These are phyloP conservation scores for Dactylellina leptospora DNA, from an alignment of 2,329 filamentous ascomycete species.

Conservation along the genomic window DNA sequence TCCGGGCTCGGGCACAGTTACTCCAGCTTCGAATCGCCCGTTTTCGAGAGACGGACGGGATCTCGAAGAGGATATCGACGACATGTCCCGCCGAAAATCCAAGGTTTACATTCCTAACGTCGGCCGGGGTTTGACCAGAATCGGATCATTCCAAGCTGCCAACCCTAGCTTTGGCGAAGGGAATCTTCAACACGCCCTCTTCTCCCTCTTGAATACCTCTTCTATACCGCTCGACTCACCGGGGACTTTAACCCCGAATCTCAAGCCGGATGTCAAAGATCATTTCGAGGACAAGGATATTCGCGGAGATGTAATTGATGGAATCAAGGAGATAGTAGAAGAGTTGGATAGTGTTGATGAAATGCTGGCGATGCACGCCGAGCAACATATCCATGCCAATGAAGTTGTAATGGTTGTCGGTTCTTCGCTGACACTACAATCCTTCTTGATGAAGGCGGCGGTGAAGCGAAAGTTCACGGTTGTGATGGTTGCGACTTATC, in stretches of 20 bases:
- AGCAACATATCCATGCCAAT: slow-evolving; percentile 91
- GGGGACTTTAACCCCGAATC: slow-evolving; percentile 37
- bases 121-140: slow-evolving; percentile 19
- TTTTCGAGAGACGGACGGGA: slow-evolving; percentile 33
- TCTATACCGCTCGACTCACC: slow-evolving; percentile 52
- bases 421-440: slow-evolving; percentile 84
- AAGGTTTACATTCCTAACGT: slow-evolving; percentile 42
- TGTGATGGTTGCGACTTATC: slow-evolving; percentile 78
- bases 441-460: slow-evolving; percentile 86
- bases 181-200: slow-evolving; percentile 49
- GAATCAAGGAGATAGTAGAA: slow-evolving; percentile 94
- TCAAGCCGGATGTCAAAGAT: slow-evolving; percentile 25
- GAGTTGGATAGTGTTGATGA: slow-evolving; percentile 93
- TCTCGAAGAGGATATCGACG: slow-evolving; percentile 46
- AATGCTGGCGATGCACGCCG: slow-evolving; percentile 85
- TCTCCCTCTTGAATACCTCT: slow-evolving; percentile 40
- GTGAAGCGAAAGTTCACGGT: slow-evolving; percentile 91
- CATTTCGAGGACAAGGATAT: slow-evolving; percentile 66
- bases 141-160: slow-evolving; percentile 25
- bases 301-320: slow-evolving; percentile 88
- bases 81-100: slow-evolving; percentile 33
- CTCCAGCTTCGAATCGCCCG: slow-evolving; percentile 35
- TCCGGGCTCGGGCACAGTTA: slow-evolving; percentile 31
- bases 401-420: slow-evolving; percentile 91
- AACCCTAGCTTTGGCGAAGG: slow-evolving; percentile 36